Evolutionary conservation across 2,329 filamentous ascomycete species (phyloP), one percentile per base, ranked within the genome.

Genomic region (Colletotrichum falcatum): DNA sequence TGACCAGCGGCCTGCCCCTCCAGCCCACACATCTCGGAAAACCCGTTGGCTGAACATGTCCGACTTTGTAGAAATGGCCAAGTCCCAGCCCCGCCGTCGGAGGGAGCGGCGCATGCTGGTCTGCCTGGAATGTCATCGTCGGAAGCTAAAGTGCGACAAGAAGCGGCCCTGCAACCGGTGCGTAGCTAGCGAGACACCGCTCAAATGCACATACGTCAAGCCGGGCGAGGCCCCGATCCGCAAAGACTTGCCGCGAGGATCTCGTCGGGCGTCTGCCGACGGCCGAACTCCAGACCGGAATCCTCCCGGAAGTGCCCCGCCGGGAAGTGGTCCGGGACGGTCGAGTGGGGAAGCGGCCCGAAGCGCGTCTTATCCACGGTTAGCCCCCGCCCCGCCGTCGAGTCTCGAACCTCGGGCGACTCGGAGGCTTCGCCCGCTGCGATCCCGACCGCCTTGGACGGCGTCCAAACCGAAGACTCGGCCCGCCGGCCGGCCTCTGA

Each of bases 41-140:
- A n/a, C n/a, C 28, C 39, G 18, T 18, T 46, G 18, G 16, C 9
- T 8, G 20, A 23, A 20, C 42, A 59, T 46, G 56, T 46, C 39
- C 14, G 39, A 42, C 9, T 2, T 23, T 0, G 16, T 28, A n/a
- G 37, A 18, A 26, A 59, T 2, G 11, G 56, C 33, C 37, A 39
- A 30, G 12, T 30, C 6, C 11, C 39, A 16, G 26, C 39, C 56
- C 23, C 39, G 56, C 23, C 62, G 62, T 42, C 62, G 62, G n/a
- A 26, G 62, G 5, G 62, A 65, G 23, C 62, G 62, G 33, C 56
- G 54, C 18, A 65, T 60, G 42, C 54, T 65, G 33, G 62, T 60
- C 42, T 65, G 62, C 9, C 55, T 60, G 12, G 54, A 65, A 23
- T 65, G 62, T 16, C 62, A 65, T 33, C 62, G 62, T 55, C 62